Evolutionary conservation across 305 asterid species (phyloP).

Genomic region (Rubia peregrina): DNA sequence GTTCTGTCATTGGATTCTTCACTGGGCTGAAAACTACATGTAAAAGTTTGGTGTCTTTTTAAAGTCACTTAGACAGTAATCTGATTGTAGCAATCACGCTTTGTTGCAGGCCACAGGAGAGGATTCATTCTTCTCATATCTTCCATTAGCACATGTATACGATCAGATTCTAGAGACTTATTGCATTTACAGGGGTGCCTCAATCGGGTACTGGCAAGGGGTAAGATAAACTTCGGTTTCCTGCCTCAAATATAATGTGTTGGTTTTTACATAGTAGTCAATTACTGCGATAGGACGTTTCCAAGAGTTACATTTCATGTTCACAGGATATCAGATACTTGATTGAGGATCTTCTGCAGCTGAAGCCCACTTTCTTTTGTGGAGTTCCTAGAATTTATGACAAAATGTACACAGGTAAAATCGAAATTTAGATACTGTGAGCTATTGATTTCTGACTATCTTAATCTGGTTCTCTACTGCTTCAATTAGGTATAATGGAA

Average conservation of each 20-base stretch:
- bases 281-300: not conserved
- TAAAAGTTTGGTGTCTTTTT: too few relatives aligned
- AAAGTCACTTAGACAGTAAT: not conserved
- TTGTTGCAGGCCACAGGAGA: slow-evolving; percentile 52
- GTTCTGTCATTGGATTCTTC: too few relatives aligned
- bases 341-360: slow-evolving; percentile 72
- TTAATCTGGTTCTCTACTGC: slow-evolving; percentile 1
- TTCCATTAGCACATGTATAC: slow-evolving; percentile 91
- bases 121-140: slow-evolving; percentile 79
- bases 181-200: slow-evolving; percentile 60
- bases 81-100: not conserved
- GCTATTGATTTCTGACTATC: not conserved
- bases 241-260: not conserved
- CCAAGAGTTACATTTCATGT: slow-evolving; percentile 9
- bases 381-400: slow-evolving; percentile 95
- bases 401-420: slow-evolving; percentile 63
- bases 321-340: slow-evolving; percentile 74
- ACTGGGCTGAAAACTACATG: too few relatives aligned
- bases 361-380: slow-evolving; percentile 81
- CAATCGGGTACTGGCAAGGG: slow-evolving; percentile 99
- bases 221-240: slow-evolving; percentile 36
- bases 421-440: not conserved
- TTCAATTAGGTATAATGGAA: slow-evolving; percentile 56
- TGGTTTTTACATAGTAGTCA: not conserved
- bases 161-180: slow-evolving; percentile 75